Conservation (phyloP, 306 rosid species). For the Begonia masoniana region DNA sequence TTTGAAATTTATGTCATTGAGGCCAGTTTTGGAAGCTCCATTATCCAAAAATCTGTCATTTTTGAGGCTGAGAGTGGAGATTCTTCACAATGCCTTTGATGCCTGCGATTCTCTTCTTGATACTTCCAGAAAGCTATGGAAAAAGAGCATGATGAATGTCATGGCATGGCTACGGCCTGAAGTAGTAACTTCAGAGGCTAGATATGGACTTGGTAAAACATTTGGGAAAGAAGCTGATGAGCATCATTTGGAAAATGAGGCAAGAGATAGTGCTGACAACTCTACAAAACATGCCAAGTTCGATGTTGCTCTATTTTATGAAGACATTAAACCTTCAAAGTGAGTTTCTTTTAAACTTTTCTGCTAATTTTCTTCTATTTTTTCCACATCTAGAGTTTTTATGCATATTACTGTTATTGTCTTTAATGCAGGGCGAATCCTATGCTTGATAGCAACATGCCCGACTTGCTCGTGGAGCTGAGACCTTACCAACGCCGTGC, state of each 20-base stretch:
- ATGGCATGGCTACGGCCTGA: slow-evolving; percentile 90
- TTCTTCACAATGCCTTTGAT: slow-evolving; percentile 46
- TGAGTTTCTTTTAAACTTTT: slow-evolving; percentile 22
- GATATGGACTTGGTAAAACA: slow-evolving; percentile 39
- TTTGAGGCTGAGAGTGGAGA: slow-evolving; percentile 64
- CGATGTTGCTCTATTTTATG: slow-evolving; percentile 70
- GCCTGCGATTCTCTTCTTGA: slow-evolving; percentile 77
- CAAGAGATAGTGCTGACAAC: slow-evolving; percentile 17
- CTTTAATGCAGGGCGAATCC: slow-evolving; percentile 47
- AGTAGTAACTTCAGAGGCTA: slow-evolving; percentile 59
- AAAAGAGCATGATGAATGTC: slow-evolving; percentile 74
- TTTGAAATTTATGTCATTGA: slow-evolving; percentile 61
- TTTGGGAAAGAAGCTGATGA: slow-evolving; percentile 37
- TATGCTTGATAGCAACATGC: slow-evolving; percentile 62
- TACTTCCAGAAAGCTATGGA: slow-evolving; percentile 63
- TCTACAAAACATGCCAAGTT: slow-evolving; percentile 31
- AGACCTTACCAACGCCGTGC: slow-evolving; percentile 93
- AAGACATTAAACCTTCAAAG: slow-evolving; percentile 92
- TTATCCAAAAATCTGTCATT: slow-evolving; percentile 31
- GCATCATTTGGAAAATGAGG: slow-evolving; percentile 14
- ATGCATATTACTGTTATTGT: slow-evolving; percentile 5
- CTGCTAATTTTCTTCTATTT: background rate
- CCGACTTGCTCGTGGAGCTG: slow-evolving; percentile 73
- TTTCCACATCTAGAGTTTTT: background rate
- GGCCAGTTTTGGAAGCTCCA: slow-evolving; percentile 42